Base-by-base conservation (phyloP, 768 basidiomycete genomes). In the Kwoniella pini region DNA sequence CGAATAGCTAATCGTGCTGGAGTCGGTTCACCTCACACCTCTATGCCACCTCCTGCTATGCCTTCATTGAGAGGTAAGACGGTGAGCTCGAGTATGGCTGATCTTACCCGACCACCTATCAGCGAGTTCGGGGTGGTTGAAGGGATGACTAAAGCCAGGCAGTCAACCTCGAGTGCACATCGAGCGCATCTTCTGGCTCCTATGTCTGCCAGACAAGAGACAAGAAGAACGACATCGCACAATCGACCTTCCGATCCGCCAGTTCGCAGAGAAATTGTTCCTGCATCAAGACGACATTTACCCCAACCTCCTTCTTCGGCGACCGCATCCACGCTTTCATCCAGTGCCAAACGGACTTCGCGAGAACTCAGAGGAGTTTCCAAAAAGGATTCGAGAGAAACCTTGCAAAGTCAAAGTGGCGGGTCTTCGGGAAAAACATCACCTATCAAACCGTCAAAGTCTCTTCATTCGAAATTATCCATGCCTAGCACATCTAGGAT, bases 41-140 rank as follows among this genome's bases (percentile, higher is more conserved):
- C 53, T 4, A 74, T 74, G 72, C 68, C 66, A 24, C 72, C 72
- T 9, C 72, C 73, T 2, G 38, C 64, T 36, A 46, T 57, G 36
- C 55, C 55, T 24, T 43, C 65, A 46, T 24, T 39, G 40, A 91
- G 30, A 82, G 82, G 84, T 39, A 87, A 87, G 71, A 80, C 83
- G 2, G 62, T 66, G 57, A 48, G 61, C 44, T 59, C 62, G 17
- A 64, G 62, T 19, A 63, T 70, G 57, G 59, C 63, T 3, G 66
- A 67, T 24, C 45, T 68, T 38, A 65, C 45, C 33, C 51, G 66
- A 39, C 56, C 58, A 5, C 50, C 52, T 2, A 46, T 74, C n/a
- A 61, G 61, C n/a, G 71, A 74, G 22, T 70, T 72, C 40, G 72
- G 73, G 7, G 50, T 64, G 0, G 55, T 69, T 17, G 64, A 65